Conservation (phyloP, 2,329 filamentous ascomycete species). For the Colletotrichum ledebouriae region DNA sequence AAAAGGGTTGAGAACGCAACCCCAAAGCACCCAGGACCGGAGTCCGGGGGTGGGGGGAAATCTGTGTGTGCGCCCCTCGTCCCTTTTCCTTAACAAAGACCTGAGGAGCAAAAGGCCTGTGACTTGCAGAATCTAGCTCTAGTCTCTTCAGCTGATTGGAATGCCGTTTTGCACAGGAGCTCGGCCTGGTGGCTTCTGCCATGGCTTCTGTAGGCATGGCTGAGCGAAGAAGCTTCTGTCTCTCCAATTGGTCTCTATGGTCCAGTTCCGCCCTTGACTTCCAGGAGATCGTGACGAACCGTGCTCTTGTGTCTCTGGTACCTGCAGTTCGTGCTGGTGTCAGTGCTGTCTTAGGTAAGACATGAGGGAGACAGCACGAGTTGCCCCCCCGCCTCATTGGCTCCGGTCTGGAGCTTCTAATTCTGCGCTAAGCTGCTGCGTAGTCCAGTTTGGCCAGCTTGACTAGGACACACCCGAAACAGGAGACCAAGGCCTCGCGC, state of each 20-base stretch:
- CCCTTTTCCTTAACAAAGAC: neutral
- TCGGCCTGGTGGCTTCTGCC: conserved; percentile 23
- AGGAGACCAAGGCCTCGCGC: conserved; percentile 11
- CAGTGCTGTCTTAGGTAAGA: too few relatives aligned
- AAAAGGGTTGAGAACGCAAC: conserved; percentile 28
- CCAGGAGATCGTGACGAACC: conserved; percentile 17
- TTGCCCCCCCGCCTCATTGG: too few relatives aligned
- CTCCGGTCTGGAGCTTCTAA: too few relatives aligned
- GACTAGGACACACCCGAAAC: too few relatives aligned
- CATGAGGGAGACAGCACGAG: too few relatives aligned
- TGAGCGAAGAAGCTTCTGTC: neutral
- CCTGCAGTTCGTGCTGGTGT: too few relatives aligned
- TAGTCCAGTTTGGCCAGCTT: too few relatives aligned
- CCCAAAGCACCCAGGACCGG: conserved; percentile 20
- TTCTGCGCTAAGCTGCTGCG: too few relatives aligned
- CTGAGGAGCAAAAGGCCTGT: neutral
- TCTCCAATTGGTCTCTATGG: neutral
- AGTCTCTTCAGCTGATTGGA: conserved; percentile 22
- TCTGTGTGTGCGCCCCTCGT: neutral
- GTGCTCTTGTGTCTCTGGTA: too few relatives aligned
- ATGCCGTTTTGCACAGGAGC: conserved; percentile 30
- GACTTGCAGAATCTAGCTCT: too few relatives aligned
- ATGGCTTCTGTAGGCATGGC: neutral
- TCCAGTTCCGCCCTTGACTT: conserved; percentile 2
- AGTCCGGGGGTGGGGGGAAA: conserved; percentile 41